A percentile compares a stretch with the other conserved stretches of the same genome.
These are phyloP conservation scores for Fomitopsis palustris DNA, from an alignment of 1,284 basidiomycete genomes.

Conservation along the genomic window DNA sequence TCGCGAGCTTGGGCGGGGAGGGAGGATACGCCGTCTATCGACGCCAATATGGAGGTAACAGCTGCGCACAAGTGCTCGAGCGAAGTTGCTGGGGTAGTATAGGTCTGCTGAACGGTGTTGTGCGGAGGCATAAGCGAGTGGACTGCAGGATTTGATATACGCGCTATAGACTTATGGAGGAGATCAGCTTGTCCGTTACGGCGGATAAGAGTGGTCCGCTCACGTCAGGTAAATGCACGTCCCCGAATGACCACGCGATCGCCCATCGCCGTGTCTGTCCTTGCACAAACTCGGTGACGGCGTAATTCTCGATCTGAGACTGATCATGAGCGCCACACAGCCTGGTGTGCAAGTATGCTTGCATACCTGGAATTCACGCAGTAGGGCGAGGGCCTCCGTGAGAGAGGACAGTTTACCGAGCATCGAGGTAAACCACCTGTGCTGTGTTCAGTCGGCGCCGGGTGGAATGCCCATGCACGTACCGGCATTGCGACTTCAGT, in stretches of 20 bases:
- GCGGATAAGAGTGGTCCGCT: constrained; percentile 27
- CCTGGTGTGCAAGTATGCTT: background rate
- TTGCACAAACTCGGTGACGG: constrained; percentile 78
- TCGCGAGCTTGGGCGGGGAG: constrained; percentile 2
- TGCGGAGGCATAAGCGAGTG: constrained; percentile 50
- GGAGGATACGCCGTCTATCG: constrained; percentile 32
- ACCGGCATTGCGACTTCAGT: constrained; percentile 46
- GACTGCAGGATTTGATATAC: constrained; percentile 42
- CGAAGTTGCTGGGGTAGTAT: constrained; percentile 23
- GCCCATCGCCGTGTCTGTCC: constrained; percentile 89
- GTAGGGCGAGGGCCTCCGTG: constrained; percentile 49
- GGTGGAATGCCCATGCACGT: background rate
- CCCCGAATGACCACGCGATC: constrained; percentile 78
- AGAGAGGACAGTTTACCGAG: constrained; percentile 84
- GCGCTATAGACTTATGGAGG: constrained; percentile 41
- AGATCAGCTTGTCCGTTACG: constrained; percentile 1
- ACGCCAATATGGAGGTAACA: constrained; percentile 29
- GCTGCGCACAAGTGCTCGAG: constrained; percentile 10
- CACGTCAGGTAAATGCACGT: constrained; percentile 72
- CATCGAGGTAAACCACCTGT: constrained; percentile 91
- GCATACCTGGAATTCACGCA: constrained; percentile 54
- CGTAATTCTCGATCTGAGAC: constrained; percentile 80
- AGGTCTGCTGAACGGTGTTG: constrained; percentile 46
- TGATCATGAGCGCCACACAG: background rate
- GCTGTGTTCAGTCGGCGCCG: background rate